Base-by-base conservation (phyloP, 169 alveolate genomes). In the Toxoplasma gondii region DNA sequence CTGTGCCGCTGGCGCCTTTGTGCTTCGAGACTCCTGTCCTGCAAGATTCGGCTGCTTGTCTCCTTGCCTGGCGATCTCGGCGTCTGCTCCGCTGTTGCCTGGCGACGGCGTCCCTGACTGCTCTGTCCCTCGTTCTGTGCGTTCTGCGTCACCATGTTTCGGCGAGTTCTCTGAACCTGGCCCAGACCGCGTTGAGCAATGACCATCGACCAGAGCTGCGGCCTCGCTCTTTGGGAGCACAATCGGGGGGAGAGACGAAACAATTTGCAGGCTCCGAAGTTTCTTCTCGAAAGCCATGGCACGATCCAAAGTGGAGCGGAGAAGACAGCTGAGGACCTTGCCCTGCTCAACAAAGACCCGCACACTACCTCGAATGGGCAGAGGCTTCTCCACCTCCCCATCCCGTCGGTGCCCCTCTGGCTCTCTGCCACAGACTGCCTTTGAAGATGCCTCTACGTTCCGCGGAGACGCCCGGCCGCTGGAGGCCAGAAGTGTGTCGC, bases 211-310 rank as follows among this genome's bases (percentile, higher is more conserved):
- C 58, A 49, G 58, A 12, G 58, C 58, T 49, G 43, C n/a, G 84
- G 12, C 64, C 38, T 39, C 94, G n/a, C 94, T 78, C 43, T 58
- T 80, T 36, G 94, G 53, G 54, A 92, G 92, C 86, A 43, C 44
- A 31, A 92, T 38, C 44, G 53, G 88, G 44, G 91, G 94, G 83
- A 92, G 91, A 38, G 94, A 92, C 39, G 86, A 87, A 64, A 92
- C 86, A 82, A 82, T 58, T 2, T 38, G 94, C 58, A 82, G 78
- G 36, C 54, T 49, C 12, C 94, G 64, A 45, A 92, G 86, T 29
- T 70, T 29, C 80, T n/a, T 54, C 82, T 92, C 94, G 64, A 92
- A 92, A 39, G 45, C 88, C 91, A 92, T 44, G 78, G 74, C 92
- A 29, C 87, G 84, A 22, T 83, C 86, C 53, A 92, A 49, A 24